Evolutionary conservation across 106 monocot genomes (phyloP).

Genomic region (Dendrobium catenatum): DNA sequence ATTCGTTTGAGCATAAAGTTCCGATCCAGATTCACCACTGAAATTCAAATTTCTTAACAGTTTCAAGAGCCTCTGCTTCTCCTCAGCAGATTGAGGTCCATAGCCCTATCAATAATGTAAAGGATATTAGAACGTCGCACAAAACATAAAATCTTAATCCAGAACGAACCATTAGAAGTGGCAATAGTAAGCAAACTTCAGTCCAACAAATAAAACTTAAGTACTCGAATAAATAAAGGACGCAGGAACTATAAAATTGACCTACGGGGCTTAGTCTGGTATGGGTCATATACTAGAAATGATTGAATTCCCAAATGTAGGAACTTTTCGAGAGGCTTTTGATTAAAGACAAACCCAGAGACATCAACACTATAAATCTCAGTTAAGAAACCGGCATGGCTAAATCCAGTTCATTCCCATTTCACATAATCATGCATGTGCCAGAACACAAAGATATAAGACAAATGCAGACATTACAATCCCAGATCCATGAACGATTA

Average conservation of each 20-base stretch:
- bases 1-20: conserved; percentile 31
- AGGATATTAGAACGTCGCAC: neutral
- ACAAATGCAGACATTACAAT: neutral
- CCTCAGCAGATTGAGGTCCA: conserved; percentile 67
- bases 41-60: conserved; percentile 77
- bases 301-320: neutral
- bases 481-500: neutral
- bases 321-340: neutral
- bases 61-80: conserved; percentile 67
- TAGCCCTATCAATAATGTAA: conserved; percentile 44
- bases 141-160: neutral
- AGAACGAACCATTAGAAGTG: neutral
- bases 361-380: neutral
- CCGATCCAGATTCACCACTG: conserved; percentile 53
- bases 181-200: neutral
- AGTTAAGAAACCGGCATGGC: neutral
- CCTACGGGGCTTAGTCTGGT: neutral
- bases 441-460: neutral
- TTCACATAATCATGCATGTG: neutral
- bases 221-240: neutral
- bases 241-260: neutral
- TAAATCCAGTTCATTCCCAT: neutral
- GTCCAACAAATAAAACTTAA: neutral
- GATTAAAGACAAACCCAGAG: neutral
- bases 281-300: neutral